Evolutionary conservation across 305 asterid species (phyloP), one percentile per base, ranked within the genome.

Genomic region (Fraxinus floribunda): DNA sequence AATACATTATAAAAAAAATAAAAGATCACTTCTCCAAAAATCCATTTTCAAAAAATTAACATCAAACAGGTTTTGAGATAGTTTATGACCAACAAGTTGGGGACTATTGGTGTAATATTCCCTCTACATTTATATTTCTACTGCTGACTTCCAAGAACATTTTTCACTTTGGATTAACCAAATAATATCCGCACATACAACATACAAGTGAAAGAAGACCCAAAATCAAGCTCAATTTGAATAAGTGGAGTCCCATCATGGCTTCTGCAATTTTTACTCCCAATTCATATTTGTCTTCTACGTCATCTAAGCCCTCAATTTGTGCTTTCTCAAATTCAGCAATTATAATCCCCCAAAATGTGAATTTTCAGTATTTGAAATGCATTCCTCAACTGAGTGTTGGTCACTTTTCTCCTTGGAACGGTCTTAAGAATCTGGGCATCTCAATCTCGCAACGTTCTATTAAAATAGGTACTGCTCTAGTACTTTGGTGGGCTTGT

Each of bases 381-480:
- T 77, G 41, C 39, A 49, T 77, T n/a, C 52, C 46, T 52, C 71
- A 55, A 29, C 41, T 77, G 71, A 18, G 80, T 52, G 7, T 77
- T 6, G 7, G 16, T 49, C 71, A 4, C 7, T 77, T 16, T 16
- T 55, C 80, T 13, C 72, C 46, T 26, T 77, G 80, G 80, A 77
- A 32, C 22, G 71, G 80, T 46, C 46, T 77, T 16, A 77, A 52
- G 80, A 52, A 29, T 18, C 26, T 77, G 71, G 72, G 72, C 39
- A 13, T 52, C 72, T 77, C 80, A 77, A 77, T 29, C 80, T 77
- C 80, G 35, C 46, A 18, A 26, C 80, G 9, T 2, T 26, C 71
- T 24, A 7, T 55, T 6, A 77, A 77, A 55, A 49, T 52, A 7
- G 80, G 80, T 77, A 52, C 2, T 49, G 8, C n/a, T 78, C 18